Percentiles rank a stretch among this genome's conserved stretches.
Conservation (phyloP, 106 monocot genomes). For the Hemerocallis citrina region DNA sequence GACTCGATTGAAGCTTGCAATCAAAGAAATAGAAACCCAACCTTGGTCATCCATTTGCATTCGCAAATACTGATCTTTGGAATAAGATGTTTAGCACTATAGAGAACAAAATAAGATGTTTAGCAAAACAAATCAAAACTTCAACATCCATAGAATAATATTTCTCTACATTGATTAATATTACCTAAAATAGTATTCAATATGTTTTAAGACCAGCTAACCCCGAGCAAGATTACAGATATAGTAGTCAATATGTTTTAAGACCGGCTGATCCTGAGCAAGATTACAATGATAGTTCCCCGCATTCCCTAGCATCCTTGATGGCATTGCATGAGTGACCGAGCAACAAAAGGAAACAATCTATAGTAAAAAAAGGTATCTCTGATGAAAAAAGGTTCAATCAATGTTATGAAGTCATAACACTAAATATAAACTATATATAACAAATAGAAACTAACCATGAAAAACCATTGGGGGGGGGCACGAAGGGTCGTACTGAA, state of each 20-base stretch:
- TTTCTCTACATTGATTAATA: background rate
- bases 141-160: background rate
- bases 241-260: too few species aligned
- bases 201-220: conserved; percentile 60
- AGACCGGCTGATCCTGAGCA: too few species aligned
- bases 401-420: background rate
- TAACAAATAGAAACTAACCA: conserved; percentile 29
- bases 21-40: too few species aligned
- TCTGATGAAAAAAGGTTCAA: conserved; percentile 21
- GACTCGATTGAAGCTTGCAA: too few species aligned
- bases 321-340: conserved; percentile 19
- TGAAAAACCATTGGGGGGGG: conserved; percentile 35
- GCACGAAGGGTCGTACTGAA: conserved; percentile 22
- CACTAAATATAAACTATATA: background rate
- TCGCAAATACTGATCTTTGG: too few species aligned
- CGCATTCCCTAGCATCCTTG: conserved; percentile 25
- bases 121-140: background rate
- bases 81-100: conserved; percentile 74
- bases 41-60: too few species aligned
- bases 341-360: conserved; percentile 13
- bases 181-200: conserved; percentile 97
- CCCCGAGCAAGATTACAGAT: too few species aligned
- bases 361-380: conserved; percentile 40
- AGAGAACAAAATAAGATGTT: conserved; percentile 4
- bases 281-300: conserved; percentile 31